A percentile compares a stretch with the other conserved stretches of the same genome.
phyloP scores from a whole-genome alignment of 805 yeast species.

The Pichia membranifaciens region DNA sequence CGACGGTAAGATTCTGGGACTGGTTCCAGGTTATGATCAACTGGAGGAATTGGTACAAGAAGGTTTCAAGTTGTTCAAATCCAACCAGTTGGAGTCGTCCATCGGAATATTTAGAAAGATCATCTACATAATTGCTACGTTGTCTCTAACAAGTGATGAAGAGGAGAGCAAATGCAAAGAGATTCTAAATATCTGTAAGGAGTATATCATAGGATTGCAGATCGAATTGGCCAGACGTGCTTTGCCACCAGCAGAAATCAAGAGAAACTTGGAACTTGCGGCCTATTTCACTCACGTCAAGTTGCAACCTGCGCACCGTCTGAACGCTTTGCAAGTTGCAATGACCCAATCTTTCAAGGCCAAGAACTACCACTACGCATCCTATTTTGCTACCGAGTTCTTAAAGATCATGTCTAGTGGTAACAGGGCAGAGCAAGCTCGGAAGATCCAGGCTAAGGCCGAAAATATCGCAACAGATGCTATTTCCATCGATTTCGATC shows the following conservation, averaged over 20 bases:
- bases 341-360: slow-evolving; percentile 87
- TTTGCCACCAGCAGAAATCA: slow-evolving; percentile 60
- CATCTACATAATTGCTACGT: slow-evolving; percentile 65
- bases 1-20: slow-evolving; percentile 50
- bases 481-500: slow-evolving; percentile 86
- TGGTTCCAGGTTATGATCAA: slow-evolving; percentile 64
- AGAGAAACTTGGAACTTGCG: slow-evolving; percentile 89
- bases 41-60: slow-evolving; percentile 57
- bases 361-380: slow-evolving; percentile 83
- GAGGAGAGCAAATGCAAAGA: slow-evolving; percentile 74
- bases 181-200: slow-evolving; percentile 68
- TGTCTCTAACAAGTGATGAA: slow-evolving; percentile 65
- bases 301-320: slow-evolving; percentile 75
- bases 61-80: slow-evolving; percentile 79
- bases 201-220: slow-evolving; percentile 86
- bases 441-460: slow-evolving; percentile 71
- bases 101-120: slow-evolving; percentile 72
- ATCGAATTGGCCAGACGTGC: slow-evolving; percentile 87
- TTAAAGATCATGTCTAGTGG: slow-evolving; percentile 66
- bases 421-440: slow-evolving; percentile 83
- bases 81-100: slow-evolving; percentile 78
- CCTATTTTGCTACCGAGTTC: slow-evolving; percentile 83
- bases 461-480: slow-evolving; percentile 82
- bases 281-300: slow-evolving; percentile 89
- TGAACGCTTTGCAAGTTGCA: slow-evolving; percentile 89